phyloP scores from a whole-genome alignment of 108 stramenopile genomes.

The Cyclostephanos tholiformis region DNA sequence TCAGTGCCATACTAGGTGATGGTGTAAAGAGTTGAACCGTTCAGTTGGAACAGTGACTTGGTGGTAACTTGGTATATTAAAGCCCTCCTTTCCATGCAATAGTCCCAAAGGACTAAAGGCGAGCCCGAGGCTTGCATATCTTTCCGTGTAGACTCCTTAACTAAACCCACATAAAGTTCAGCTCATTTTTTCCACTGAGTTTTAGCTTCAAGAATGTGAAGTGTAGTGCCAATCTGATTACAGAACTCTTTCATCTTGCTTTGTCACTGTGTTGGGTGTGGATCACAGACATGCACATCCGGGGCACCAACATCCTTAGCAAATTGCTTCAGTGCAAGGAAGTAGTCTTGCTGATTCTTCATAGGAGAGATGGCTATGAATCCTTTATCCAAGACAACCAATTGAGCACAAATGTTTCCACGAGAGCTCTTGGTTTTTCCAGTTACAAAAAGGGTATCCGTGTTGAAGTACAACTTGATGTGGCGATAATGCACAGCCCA shows the following conservation, averaged over 20 bases:
- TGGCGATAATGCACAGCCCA: not conserved
- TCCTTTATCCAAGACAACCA: constrained; percentile 29
- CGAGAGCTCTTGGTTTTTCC: constrained; percentile 18
- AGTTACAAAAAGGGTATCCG: constrained; percentile 33
- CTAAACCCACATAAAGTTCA: constrained; percentile 40
- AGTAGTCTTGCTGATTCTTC: constrained; percentile 17
- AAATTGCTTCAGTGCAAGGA: constrained; percentile 19
- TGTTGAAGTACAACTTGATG: constrained; percentile 18
- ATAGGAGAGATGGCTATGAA: constrained; percentile 26
- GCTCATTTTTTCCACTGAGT: constrained; percentile 41
- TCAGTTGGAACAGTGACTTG: constrained; percentile 13
- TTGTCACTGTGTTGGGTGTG: constrained; percentile 17
- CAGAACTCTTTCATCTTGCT: constrained; percentile 1
- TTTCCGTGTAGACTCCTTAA: constrained; percentile 34
- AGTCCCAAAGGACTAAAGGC: too few relatives aligned
- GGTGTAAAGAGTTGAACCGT: constrained; percentile 27
- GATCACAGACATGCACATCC: constrained; percentile 25
- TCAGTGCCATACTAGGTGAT: constrained; percentile 18
- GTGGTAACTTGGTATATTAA: constrained; percentile 36
- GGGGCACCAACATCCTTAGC: constrained; percentile 48
- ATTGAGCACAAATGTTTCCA: constrained; percentile 20
- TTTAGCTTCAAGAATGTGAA: constrained; percentile 10
- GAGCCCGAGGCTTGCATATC: constrained; percentile 31
- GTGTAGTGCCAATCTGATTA: constrained; percentile 28
- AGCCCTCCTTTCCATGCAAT: constrained; percentile 29